Evolutionary conservation across 2,329 filamentous ascomycete genomes (phyloP), one percentile per base, ranked within the genome.

Genomic region (Davidsoniella australis): DNA sequence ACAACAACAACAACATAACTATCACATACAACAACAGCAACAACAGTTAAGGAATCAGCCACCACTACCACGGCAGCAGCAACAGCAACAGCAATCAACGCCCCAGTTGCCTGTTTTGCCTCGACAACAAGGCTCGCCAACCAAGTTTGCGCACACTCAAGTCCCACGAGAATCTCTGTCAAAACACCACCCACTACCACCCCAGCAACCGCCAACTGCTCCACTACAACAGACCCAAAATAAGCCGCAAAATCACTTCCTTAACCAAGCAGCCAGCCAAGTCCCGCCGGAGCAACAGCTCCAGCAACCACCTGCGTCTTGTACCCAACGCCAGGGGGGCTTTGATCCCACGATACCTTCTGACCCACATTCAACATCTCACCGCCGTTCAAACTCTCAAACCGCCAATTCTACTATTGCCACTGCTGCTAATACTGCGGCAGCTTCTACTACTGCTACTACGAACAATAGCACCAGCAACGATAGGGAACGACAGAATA

Each of bases 101-200:
- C 47, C 47, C 33, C 17, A 37, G 16, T 37, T 47, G 12, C 20
- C 46, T 33, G 47, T 42, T 29, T 20, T 49, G 50, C 50, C 51
- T 50, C 47, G 48, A 41, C 48, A 44, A 41, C 67, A 68, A 57
- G 63, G 67, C 58, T 61, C 66, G 24, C 51, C 51, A 9, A 17
- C 48, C 16, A 49, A 48, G 36, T 33, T 44, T 36, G 36, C 29
- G 26, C 51, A 23, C 14, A 41, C 39, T 36, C 45, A 14, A 49
- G 36, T n/a, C 45, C 48, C 39, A 26, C 36, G 33, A 54, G 47
- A 43, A 20, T 16, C 49, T 18, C 43, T 16, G 18, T 38, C 36
- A 29, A 41, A 52, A 38, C 47, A 45, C n/a, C 42, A 48, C 7
- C 45, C 39, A 38, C 16, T 18, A 26, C 16, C 45, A 52, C 36